These are phyloP conservation scores for Trametes maxima DNA, from an alignment of 768 basidiomycete genomes.

Conservation along the genomic window DNA sequence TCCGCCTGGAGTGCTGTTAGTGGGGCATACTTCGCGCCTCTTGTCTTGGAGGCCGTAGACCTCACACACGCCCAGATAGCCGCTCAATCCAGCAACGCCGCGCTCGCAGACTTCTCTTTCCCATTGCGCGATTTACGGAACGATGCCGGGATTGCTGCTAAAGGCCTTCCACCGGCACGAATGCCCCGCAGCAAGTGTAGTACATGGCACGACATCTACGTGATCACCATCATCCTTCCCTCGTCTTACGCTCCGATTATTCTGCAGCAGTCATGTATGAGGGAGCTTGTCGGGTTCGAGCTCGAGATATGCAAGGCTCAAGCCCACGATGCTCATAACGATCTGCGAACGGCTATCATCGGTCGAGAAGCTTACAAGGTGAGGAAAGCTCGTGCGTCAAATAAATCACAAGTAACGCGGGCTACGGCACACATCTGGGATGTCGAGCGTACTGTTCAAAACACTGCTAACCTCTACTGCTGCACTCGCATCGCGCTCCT, in stretches of 20 bases:
- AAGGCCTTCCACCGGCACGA: background rate
- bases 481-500: background rate
- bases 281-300: background rate
- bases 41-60: background rate
- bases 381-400: background rate
- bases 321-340: constrained; percentile 31
- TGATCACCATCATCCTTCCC: background rate
- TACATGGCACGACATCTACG: background rate
- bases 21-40: background rate
- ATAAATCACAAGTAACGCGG: background rate
- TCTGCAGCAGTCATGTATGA: background rate
- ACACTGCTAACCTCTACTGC: background rate
- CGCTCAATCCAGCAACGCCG: too few species aligned
- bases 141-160: background rate
- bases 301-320: constrained; percentile 34
- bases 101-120: background rate
- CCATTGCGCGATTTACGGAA: background rate
- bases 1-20: too few species aligned
- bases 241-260: background rate
- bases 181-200: background rate
- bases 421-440: background rate
- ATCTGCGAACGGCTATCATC: constrained; percentile 32
- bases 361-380: background rate
- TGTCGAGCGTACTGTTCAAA: background rate
- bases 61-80: too few species aligned